phyloP scores from a whole-genome alignment of 768 basidiomycete species.

The Podaxis sp. region DNA sequence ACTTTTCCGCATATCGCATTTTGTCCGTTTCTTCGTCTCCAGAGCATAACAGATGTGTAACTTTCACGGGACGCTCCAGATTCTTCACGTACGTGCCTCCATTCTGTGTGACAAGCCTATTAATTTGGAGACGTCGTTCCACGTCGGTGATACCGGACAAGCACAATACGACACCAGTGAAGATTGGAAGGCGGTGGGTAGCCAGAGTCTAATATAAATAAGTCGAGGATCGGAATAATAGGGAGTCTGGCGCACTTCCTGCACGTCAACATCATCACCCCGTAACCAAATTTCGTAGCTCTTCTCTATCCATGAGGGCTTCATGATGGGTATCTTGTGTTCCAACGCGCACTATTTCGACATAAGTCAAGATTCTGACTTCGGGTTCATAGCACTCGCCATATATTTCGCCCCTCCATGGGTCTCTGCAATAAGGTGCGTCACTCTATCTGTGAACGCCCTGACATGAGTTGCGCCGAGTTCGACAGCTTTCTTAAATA shows the following conservation, averaged over 20 bases:
- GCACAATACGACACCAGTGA: slow-evolving; percentile 68
- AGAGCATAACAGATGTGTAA: slow-evolving; percentile 85
- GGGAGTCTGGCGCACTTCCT: slow-evolving; percentile 45
- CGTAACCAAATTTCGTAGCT: slow-evolving; percentile 72
- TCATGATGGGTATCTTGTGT: slow-evolving; percentile 76
- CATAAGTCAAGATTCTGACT: slow-evolving; percentile 11
- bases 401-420: slow-evolving; percentile 84
- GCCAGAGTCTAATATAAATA: slow-evolving; percentile 47
- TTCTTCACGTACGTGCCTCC: slow-evolving; percentile 74
- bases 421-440: slow-evolving; percentile 81
- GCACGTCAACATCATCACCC: slow-evolving; percentile 76
- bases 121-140: slow-evolving; percentile 59
- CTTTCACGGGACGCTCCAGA: slow-evolving; percentile 73
- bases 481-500: slow-evolving; percentile 77
- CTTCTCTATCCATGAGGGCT: slow-evolving; percentile 74
- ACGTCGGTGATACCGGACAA: slow-evolving; percentile 75
- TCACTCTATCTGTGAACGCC: slow-evolving; percentile 84
- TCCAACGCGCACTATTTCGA: slow-evolving; percentile 75
- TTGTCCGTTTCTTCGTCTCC: slow-evolving; percentile 70
- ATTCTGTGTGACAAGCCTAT: slow-evolving; percentile 53
- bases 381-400: slow-evolving; percentile 37
- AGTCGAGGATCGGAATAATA: neutral
- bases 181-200: slow-evolving; percentile 67
- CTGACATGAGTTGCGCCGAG: slow-evolving; percentile 71
- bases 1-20: slow-evolving; percentile 76